Evolutionary conservation across 2,329 filamentous ascomycete species (phyloP), one percentile per base, ranked within the genome.

Genomic region (Incumbomyces lentus): DNA sequence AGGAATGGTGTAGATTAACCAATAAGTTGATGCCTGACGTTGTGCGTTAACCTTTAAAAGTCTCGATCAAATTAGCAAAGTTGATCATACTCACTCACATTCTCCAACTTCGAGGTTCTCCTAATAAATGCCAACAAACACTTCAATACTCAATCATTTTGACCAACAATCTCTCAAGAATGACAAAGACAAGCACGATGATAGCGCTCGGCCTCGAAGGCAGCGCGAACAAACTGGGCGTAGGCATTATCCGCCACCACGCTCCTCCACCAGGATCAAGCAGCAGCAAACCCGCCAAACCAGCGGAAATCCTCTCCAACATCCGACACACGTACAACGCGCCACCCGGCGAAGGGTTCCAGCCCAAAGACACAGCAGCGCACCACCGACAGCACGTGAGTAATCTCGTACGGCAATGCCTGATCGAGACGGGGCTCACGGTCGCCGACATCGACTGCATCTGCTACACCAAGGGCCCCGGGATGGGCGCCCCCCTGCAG

Each of bases 151-250:
- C n/a, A n/a, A n/a, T n/a, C n/a, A n/a, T n/a, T n/a, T n/a, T n/a
- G n/a, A n/a, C n/a, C n/a, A n/a, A n/a, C n/a, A n/a, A n/a, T n/a
- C n/a, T n/a, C n/a, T n/a, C n/a, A n/a, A n/a, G n/a, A n/a, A n/a
- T n/a, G 22, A 18, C 12, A 17, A 31, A 4, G 29, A 26, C 40
- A 33, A 18, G 18, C 40, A 64, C 49, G 43, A 80, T 81, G 72
- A 82, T 85, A 56, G 76, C 81, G 26, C 74, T 86, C 58, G 82
- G 82, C 17, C 75, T 86, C 62, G 92, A 98, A 72, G 90, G 92
- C 64, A 95, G 87, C 48, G 92, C 92, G 67, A 98, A 98, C 74
- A 98, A 98, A 69, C 80, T 98, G 44, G 92, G 90, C 56, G 83
- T 96, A 49, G 92, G 92, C 60, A 73, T 98, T 49, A 95, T 98